Conservation (phyloP, 441 rosid genomes). For the Capsella rubella region DNA sequence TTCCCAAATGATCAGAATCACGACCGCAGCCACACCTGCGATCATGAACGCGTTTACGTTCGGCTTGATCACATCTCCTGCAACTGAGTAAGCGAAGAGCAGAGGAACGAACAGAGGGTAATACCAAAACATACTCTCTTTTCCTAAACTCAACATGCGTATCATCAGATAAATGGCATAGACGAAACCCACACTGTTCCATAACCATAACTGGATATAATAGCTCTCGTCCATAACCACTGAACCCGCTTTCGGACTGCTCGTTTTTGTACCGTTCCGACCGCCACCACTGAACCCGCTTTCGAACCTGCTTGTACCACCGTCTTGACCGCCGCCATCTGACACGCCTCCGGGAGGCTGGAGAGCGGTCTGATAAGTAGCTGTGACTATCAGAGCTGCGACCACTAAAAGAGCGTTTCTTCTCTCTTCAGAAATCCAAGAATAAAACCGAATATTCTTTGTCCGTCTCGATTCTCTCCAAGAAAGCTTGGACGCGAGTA, state of each 20-base stretch:
- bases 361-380: slow-evolving; percentile 37
- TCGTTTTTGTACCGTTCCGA: neutral
- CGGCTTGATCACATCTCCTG: slow-evolving; percentile 23
- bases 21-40: neutral
- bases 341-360: slow-evolving; percentile 36
- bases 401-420: slow-evolving; percentile 36
- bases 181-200: slow-evolving; percentile 29
- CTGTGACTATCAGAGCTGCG: slow-evolving; percentile 33
- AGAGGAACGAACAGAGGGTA: slow-evolving; percentile 20
- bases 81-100: neutral
- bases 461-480: slow-evolving; percentile 33
- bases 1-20: neutral
- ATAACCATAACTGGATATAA: slow-evolving; percentile 3
- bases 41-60: neutral
- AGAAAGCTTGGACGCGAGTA: slow-evolving; percentile 24
- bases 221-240: neutral
- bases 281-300: neutral
- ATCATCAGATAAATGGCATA: neutral
- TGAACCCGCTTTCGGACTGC: slow-evolving; percentile 10
- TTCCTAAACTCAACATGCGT: slow-evolving; percentile 19
- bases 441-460: slow-evolving; percentile 22
- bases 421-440: slow-evolving; percentile 28
- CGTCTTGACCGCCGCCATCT: neutral
- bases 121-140: slow-evolving; percentile 32
- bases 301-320: neutral